Evolutionary conservation across 768 basidiomycete species (phyloP), one percentile per base, ranked within the genome.

Genomic region (Hypsizygus marmoreus): DNA sequence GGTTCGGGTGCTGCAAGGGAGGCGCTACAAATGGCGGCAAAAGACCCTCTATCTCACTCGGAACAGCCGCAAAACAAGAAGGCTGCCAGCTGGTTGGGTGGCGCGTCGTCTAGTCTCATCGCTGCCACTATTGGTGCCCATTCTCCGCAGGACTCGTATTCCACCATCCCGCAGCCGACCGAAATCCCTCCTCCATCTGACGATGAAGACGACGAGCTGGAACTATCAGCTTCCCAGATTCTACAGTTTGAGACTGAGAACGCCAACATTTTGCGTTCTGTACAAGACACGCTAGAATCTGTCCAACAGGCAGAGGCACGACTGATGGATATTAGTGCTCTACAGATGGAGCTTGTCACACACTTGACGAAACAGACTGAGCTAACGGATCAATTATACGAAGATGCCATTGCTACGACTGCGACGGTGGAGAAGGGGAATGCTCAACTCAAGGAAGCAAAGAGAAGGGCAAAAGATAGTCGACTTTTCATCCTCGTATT

Each of bases 221-320:
- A 93, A 59, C 75, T 97, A n/a, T 80, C 88, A 0, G 76, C 80
- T 32, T 91, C 88, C 4, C 92, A 94, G 63, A 90, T 97, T 43
- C 82, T 91, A 60, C 91, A 92, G 62, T 97, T 97, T 63, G 93
- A 97, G 69, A 71, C 79, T 8, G 95, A 98, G 66, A 97, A 97
- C 60, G 86, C 89, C 33, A 80, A 81, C 44, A 87, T 98, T 40
- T 69, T 98, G 28, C 84, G 84, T 54, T 79, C 79, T 37, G 91
- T 91, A 37, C 89, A 95, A 62, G 84, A 91, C 50, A 89, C 87
- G 5, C 75, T 98, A 24, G 86, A 87, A 54, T 85, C 91, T 3
- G 91, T 99, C 25, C 88, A 95, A 60, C 85, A 86, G 60, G 95
- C 95, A 19, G 95, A 99, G 62, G 82, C 89, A 34, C 83, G 90